Evolutionary conservation across 2,329 filamentous ascomycete genomes (phyloP).

Genomic region (Colletotrichum cereale): DNA sequence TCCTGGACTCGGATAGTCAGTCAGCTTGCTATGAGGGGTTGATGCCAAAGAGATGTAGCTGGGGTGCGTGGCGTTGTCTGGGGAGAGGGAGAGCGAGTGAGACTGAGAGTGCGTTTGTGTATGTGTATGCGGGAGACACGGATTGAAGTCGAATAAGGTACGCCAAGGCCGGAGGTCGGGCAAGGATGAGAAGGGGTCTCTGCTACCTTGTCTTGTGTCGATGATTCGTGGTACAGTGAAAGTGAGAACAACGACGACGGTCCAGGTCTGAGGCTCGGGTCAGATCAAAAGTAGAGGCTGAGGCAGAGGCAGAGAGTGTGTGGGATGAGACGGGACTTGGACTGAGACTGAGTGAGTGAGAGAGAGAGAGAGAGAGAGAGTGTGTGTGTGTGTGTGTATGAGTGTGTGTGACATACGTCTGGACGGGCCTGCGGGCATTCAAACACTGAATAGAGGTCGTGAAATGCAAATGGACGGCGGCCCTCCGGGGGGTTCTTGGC

Average conservation of each 20-base stretch:
- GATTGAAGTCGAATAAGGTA: slow-evolving; percentile 14
- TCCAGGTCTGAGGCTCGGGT: slow-evolving; percentile 15
- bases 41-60: slow-evolving; percentile 14
- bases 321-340: not conserved
- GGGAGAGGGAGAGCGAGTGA: not conserved
- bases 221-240: not conserved
- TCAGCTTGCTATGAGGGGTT: not conserved
- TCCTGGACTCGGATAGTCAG: not conserved
- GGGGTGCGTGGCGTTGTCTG: not conserved
- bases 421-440: slow-evolving; percentile 20
- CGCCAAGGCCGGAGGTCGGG: not conserved
- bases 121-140: not conserved
- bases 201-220: not conserved
- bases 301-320: not conserved
- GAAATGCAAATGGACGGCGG: slow-evolving; percentile 31
- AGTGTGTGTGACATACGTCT: not conserved
- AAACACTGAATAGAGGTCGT: slow-evolving; percentile 18
- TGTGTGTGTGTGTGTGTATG: not conserved
- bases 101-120: not conserved
- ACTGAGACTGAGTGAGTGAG: not conserved
- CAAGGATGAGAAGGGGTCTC: not conserved
- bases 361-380: not conserved
- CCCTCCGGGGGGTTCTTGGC: slow-evolving; percentile 18
- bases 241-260: not conserved
- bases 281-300: not conserved